These are phyloP conservation scores for Nectriaceae sp. DNA, from an alignment of 2,329 filamentous ascomycete species.

Conservation along the genomic window DNA sequence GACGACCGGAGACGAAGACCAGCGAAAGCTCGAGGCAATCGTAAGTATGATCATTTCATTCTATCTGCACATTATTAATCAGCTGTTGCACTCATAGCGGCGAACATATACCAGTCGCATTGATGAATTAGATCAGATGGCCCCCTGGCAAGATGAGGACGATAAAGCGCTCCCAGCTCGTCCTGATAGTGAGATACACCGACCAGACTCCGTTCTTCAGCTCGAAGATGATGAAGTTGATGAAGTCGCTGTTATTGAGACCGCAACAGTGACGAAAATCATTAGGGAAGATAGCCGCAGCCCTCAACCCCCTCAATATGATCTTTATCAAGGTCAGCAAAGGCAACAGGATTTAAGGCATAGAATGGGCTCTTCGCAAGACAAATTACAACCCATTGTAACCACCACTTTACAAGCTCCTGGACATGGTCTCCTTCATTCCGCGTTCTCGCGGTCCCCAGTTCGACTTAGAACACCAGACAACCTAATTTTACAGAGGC, in stretches of 20 bases:
- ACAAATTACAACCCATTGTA: conserved; percentile 26
- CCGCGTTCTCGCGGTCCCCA: conserved; percentile 56
- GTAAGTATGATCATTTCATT: conserved; percentile 48
- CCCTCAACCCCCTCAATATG: conserved; percentile 20
- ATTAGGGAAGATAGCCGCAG: conserved; percentile 23
- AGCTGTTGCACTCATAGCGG: conserved; percentile 53
- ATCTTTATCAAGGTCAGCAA: conserved; percentile 19
- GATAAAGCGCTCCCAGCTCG: conserved; percentile 77
- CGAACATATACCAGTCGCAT: conserved; percentile 90
- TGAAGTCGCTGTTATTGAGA: conserved; percentile 51
- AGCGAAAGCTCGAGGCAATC: conserved; percentile 89
- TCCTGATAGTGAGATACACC: conserved; percentile 55
- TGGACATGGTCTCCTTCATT: conserved; percentile 44
- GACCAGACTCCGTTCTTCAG: conserved; percentile 20
- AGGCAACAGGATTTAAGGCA: conserved; percentile 23
- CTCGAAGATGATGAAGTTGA: conserved; percentile 42
- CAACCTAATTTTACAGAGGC: conserved; percentile 45
- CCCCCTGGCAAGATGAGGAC: conserved; percentile 53
- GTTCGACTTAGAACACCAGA: conserved; percentile 30
- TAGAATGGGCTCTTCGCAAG: conserved; percentile 23
- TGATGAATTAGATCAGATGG: conserved; percentile 77
- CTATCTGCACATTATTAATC: conserved; percentile 4
- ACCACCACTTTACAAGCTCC: conserved; percentile 20
- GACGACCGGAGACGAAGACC: conserved; percentile 83
- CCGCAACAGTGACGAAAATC: conserved; percentile 54